Conservation (phyloP, 169 alveolate species). For the Toxoplasma gondii region DNA sequence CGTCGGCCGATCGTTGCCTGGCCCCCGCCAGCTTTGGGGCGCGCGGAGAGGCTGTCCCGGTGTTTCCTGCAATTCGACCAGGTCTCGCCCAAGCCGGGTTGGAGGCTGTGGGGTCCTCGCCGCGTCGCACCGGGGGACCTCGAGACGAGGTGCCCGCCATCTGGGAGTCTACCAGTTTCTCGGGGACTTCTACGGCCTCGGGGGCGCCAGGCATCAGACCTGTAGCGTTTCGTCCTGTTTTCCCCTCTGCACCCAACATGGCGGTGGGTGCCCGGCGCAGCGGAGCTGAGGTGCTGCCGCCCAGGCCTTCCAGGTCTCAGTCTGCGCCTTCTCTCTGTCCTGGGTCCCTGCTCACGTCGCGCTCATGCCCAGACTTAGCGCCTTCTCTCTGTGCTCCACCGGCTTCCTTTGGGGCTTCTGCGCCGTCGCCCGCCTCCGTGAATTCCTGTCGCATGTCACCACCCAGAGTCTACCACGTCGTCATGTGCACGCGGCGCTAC, state of each 20-base stretch:
- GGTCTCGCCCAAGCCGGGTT: background rate
- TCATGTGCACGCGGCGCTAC: constrained; percentile 69
- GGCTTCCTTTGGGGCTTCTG: background rate
- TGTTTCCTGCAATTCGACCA: background rate
- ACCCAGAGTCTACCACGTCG: constrained; percentile 69
- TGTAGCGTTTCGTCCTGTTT: too few relatives aligned
- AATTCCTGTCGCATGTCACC: constrained; percentile 47
- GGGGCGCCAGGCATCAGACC: too few relatives aligned
- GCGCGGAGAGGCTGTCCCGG: background rate
- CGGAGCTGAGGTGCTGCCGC: background rate
- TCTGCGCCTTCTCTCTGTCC: background rate
- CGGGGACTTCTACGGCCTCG: too few relatives aligned
- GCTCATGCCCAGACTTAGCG: background rate
- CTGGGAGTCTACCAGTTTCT: background rate
- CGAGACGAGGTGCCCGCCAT: background rate
- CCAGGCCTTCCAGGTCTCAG: background rate
- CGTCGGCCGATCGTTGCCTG: background rate
- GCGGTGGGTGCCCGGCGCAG: too few relatives aligned
- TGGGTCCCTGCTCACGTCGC: background rate
- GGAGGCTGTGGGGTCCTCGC: background rate
- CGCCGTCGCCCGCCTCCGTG: background rate
- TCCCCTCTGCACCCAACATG: too few relatives aligned
- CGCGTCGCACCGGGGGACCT: background rate
- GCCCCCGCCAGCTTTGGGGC: background rate
- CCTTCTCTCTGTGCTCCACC: background rate